Percentiles rank a stretch among this genome's conserved stretches.
Evolutionary conservation across 306 rosid species (phyloP).

Genomic region (Herpetospermum pedunculosum): DNA sequence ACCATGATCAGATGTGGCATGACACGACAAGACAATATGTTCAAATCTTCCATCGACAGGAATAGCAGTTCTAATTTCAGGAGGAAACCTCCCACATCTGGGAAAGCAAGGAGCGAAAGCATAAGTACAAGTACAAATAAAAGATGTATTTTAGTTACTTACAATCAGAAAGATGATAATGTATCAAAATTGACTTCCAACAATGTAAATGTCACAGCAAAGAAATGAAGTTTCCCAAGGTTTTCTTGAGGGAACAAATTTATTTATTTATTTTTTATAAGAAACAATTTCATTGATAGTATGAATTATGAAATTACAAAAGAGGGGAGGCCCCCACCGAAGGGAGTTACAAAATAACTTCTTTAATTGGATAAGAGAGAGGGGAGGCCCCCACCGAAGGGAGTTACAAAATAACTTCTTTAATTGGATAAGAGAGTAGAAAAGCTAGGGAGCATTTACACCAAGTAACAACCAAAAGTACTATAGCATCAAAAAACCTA

Average conservation of each 20-base stretch:
- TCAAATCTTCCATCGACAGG: slow-evolving; percentile 99
- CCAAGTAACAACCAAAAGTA: neutral
- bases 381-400: too few species aligned
- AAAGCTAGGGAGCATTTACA: neutral
- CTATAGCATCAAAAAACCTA: neutral
- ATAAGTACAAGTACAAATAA: slow-evolving; percentile 13
- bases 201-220: neutral
- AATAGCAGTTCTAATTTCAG: slow-evolving; percentile 89
- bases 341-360: too few species aligned
- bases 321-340: too few species aligned
- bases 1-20: slow-evolving; percentile 78
- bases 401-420: too few species aligned
- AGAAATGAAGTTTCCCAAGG: neutral
- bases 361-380: too few species aligned
- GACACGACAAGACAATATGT: slow-evolving; percentile 89
- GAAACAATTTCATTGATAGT: too few species aligned
- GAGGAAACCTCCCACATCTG: slow-evolving; percentile 99
- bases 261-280: neutral
- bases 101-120: slow-evolving; percentile 13
- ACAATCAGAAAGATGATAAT: neutral
- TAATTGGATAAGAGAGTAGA: neutral
- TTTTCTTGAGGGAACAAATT: neutral
- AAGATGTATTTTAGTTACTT: slow-evolving; percentile 1
- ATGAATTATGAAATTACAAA: too few species aligned
- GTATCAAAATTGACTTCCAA: neutral